phyloP scores from a whole-genome alignment of 192 early-diverging fungal genomes.

The Linnemannia elongata region DNA sequence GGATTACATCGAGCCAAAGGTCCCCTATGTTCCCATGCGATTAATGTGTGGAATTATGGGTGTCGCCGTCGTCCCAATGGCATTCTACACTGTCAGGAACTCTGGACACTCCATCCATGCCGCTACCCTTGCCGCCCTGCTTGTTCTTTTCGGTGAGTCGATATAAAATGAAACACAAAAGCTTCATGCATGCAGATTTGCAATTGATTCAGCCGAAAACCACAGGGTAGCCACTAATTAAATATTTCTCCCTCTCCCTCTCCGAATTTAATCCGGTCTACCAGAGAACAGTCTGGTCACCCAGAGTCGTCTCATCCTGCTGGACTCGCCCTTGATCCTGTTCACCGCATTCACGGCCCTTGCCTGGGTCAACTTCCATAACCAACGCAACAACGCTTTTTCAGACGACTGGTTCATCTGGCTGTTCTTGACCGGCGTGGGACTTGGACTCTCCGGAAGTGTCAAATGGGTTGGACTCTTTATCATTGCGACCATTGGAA shows the following conservation, averaged over 20 bases:
- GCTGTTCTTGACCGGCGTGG: constrained; percentile 86
- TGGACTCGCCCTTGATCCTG: constrained; percentile 92
- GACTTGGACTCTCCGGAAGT: constrained; percentile 76
- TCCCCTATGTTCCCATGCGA: constrained; percentile 92
- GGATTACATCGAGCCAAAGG: constrained; percentile 88
- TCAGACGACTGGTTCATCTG: constrained; percentile 88
- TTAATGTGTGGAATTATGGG: constrained; percentile 84
- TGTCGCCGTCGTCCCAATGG: constrained; percentile 83
- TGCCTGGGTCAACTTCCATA: constrained; percentile 91
- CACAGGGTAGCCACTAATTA: background rate
- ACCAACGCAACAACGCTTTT: constrained; percentile 78
- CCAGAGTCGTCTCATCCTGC: constrained; percentile 91
- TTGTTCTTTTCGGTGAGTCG: constrained; percentile 83
- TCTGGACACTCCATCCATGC: constrained; percentile 83
- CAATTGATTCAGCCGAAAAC: background rate
- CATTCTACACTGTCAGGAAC: constrained; percentile 86
- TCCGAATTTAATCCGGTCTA: background rate
- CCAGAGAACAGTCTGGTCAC: constrained; percentile 91
- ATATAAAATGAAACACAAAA: background rate
- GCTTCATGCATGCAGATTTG: background rate
- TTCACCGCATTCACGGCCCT: constrained; percentile 86
- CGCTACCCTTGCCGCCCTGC: constrained; percentile 79
- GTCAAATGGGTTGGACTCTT: constrained; percentile 98
- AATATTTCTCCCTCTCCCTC: background rate
- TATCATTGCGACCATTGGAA: constrained; percentile 86